Conservation (phyloP, 2,329 filamentous ascomycete species). For the Ceratocystis lukuohia region DNA sequence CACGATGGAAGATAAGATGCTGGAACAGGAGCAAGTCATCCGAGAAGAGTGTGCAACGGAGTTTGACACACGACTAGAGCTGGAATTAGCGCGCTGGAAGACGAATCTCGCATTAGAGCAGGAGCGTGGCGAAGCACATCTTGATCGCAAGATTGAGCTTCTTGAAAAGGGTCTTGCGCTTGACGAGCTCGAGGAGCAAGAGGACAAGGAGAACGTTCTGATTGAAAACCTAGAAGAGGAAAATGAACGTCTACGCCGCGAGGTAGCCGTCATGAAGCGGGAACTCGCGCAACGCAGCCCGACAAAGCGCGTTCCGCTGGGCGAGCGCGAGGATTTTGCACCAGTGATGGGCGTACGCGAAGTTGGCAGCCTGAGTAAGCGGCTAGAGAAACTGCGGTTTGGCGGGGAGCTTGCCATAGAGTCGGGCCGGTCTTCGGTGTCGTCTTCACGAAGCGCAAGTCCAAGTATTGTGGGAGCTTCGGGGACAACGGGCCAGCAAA, state of each 20-base stretch:
- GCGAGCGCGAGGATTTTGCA: conserved; percentile 38
- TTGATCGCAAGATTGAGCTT: conserved; percentile 71
- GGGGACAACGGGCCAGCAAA: background rate
- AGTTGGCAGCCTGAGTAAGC: conserved; percentile 13
- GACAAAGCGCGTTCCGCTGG: conserved; percentile 42
- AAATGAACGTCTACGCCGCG: conserved; percentile 54
- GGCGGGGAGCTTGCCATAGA: background rate
- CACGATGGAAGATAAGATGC: conserved; percentile 51
- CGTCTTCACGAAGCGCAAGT: conserved; percentile 3
- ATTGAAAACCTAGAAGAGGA: conserved; percentile 55
- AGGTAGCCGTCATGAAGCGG: conserved; percentile 50
- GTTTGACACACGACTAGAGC: conserved; percentile 63
- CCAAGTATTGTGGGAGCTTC: background rate
- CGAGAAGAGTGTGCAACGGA: conserved; percentile 81
- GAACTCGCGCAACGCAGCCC: conserved; percentile 53
- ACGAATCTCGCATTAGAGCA: conserved; percentile 62
- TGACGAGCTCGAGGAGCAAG: conserved; percentile 29
- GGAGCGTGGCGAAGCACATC: conserved; percentile 68
- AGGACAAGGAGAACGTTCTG: conserved; percentile 43
- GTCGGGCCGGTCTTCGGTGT: background rate
- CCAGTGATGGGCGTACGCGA: conserved; percentile 11
- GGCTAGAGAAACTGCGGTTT: conserved; percentile 14
- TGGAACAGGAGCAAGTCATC: conserved; percentile 65
- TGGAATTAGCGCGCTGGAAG: conserved; percentile 73
- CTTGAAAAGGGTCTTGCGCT: conserved; percentile 36